A percentile compares a stretch with the other conserved stretches of the same genome.
These are phyloP conservation scores for Capsella bursapastoris DNA, from an alignment of 345 rosid species.

Conservation along the genomic window DNA sequence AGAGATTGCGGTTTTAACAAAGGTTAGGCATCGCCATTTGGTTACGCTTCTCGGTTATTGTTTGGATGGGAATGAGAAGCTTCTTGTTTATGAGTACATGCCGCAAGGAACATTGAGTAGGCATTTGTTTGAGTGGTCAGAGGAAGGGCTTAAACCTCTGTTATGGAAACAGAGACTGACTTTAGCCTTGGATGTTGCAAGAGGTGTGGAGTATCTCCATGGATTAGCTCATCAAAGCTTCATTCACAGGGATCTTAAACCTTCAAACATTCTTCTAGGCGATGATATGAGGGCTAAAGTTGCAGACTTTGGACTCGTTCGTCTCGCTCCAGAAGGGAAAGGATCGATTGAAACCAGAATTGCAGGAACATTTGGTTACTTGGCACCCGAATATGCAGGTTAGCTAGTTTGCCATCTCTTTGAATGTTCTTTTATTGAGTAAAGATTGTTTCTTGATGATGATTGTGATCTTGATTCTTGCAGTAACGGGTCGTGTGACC, in stretches of 20 bases:
- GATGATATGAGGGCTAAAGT: slow-evolving; percentile 95
- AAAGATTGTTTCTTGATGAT: slow-evolving; percentile 13
- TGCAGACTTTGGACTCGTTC: slow-evolving; percentile 88
- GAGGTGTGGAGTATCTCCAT: slow-evolving; percentile 95
- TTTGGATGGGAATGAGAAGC: slow-evolving; percentile 89
- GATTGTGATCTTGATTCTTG: slow-evolving; percentile 26
- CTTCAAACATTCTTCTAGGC: slow-evolving; percentile 88
- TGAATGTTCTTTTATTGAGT: neutral
- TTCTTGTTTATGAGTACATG: slow-evolving; percentile 87
- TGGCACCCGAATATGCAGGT: slow-evolving; percentile 97
- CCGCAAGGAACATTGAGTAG: slow-evolving; percentile 83
- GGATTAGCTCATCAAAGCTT: slow-evolving; percentile 90
- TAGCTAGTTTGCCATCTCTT: neutral
- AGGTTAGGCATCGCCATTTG: slow-evolving; percentile 83
- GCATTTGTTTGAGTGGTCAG: slow-evolving; percentile 70
- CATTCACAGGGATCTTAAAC: slow-evolving; percentile 88
- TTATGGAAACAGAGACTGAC: slow-evolving; percentile 81
- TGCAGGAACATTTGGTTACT: slow-evolving; percentile 95
- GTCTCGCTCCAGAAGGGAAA: slow-evolving; percentile 91
- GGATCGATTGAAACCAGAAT: slow-evolving; percentile 81
- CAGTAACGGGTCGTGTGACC: slow-evolving; percentile 94
- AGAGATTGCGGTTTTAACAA: slow-evolving; percentile 82
- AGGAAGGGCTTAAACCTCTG: slow-evolving; percentile 65
- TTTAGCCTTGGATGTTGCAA: slow-evolving; percentile 86
- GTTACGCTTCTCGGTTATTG: slow-evolving; percentile 89